A percentile compares a stretch with the other conserved stretches of the same genome.
phyloP scores from a whole-genome alignment of 768 basidiomycete genomes.

The Naganishia onofrii region DNA sequence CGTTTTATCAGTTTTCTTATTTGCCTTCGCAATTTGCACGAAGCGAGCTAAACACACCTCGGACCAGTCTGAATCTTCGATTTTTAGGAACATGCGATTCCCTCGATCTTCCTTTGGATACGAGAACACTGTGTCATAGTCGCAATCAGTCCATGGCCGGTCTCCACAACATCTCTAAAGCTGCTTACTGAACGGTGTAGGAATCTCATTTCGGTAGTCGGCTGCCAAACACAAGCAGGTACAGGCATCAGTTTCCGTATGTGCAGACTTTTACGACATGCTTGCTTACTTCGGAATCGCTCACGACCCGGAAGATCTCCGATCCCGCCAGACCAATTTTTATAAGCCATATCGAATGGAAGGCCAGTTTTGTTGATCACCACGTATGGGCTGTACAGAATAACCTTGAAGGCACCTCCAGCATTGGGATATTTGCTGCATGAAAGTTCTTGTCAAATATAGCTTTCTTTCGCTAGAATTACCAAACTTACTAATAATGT shows the following conservation, averaged over 20 bases:
- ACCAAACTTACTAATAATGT: constrained; percentile 75
- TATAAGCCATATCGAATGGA: constrained; percentile 70
- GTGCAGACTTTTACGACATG: neutral
- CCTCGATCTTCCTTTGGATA: constrained; percentile 70
- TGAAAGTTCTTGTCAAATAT: neutral
- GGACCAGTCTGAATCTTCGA: constrained; percentile 85
- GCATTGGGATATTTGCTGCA: constrained; percentile 67
- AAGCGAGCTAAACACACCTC: constrained; percentile 59
- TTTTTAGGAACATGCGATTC: constrained; percentile 75
- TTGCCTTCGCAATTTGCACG: neutral
- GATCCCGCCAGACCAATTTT: constrained; percentile 59
- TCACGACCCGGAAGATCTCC: constrained; percentile 81
- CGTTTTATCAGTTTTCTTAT: constrained; percentile 15
- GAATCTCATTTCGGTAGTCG: constrained; percentile 48
- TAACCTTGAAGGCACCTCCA: constrained; percentile 93
- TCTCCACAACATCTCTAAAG: constrained; percentile 27
- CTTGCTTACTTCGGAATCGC: constrained; percentile 52
- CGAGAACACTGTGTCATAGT: constrained; percentile 67
- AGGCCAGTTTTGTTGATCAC: constrained; percentile 88
- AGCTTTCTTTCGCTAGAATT: neutral
- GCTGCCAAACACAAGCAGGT: constrained; percentile 39
- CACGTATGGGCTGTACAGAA: constrained; percentile 86
- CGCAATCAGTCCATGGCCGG: constrained; percentile 6
- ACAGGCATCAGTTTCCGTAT: neutral
- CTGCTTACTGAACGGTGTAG: constrained; percentile 75